These are phyloP conservation scores for sorghum (Sorghum bicolor) DNA, from an alignment of 176 grass and related monocot species.

Conservation along the genomic window Sorghum_bicolor_NCBIv3 NC_012873.2:59509001-59509500, in stretches of 20 bases:
- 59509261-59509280: neutral
- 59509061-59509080: neutral
- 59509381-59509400: slow-evolving; percentile 48
- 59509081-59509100: slow-evolving; percentile 1
- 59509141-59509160: neutral
- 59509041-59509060: neutral
- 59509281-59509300: slow-evolving; percentile 30
- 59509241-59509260: slow-evolving; percentile 25
- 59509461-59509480: neutral
- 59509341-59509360: slow-evolving; percentile 37
- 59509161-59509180: neutral
- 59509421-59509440: neutral
- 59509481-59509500: too few species aligned
- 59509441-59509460: slow-evolving; percentile 21
- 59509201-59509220: neutral
- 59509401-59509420: neutral
- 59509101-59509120: slow-evolving; percentile 11
- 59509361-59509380: neutral
- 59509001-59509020: neutral
- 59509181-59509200: neutral
- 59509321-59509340: slow-evolving; percentile 12
- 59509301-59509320: neutral
- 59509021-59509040: neutral
- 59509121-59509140: neutral
- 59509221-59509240: neutral